Base-by-base conservation (phyloP, 441 rosid species). In the Raphanus hybrid region DNA sequence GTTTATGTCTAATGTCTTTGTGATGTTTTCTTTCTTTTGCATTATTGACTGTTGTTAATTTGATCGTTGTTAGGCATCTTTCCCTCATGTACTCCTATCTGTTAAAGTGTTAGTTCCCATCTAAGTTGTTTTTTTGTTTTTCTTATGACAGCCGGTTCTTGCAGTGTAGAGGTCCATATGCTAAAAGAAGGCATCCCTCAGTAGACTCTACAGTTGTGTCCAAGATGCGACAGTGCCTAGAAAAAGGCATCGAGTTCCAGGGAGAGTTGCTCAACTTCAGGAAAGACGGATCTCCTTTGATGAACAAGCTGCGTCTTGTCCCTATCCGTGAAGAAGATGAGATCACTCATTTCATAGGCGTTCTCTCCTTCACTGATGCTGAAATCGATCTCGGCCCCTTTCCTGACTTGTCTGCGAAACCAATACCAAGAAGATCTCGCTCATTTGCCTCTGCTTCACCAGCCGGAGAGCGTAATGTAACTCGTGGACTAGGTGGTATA, bases 81-180 rank as follows among this genome's bases (percentile, higher is more conserved):
- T 48, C 6, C 5, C 54, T 48, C 16, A 43, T 11, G 14, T 48
- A 48, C 16, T 48, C 6, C 8, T 48, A 50, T 50, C 57, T 50
- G 8, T 5, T 10, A 5, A 2, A 18, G 5, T 50, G 57, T 14
- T 50, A 39, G 6, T 70, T 45, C 6, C 12, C 15, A 15, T 45
- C 20, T 62, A 23, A 10, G 32, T 4, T 9, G 26, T 3, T 60
- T 39, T 9, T 8, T 39, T 50, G 2, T n/a, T 60, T 20, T 16
- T 11, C 8, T 39, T 45, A 35, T 61, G 70, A 76, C 94, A 93
- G 97, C 84, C 94, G 98, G 20, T 95, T 95, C 86, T 87, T 93
- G 87, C 99, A 95, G 76, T 96, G 89, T 81, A 88, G 98, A 86
- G 97, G 98, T 16, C 97, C 97, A 23, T 92, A 88, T 84, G 97